Evolutionary conservation across 2,329 filamentous ascomycete genomes (phyloP).

Genomic region (Raffaelea ambrosiae): DNA sequence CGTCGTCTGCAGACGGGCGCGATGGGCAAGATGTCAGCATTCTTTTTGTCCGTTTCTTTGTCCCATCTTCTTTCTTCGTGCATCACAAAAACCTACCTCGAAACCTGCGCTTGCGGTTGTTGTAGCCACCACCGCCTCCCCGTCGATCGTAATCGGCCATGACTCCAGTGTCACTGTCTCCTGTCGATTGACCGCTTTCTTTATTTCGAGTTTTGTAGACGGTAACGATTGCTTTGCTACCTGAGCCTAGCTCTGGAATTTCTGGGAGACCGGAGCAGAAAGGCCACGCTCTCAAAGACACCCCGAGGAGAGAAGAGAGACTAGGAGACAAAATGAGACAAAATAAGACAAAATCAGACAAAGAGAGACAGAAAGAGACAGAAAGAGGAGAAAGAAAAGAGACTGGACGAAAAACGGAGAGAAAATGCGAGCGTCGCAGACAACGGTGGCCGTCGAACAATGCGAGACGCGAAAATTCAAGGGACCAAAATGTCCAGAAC

Average conservation of each 20-base stretch:
- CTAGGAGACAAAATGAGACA: too few relatives aligned
- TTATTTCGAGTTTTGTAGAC: too few relatives aligned
- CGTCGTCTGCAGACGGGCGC: conserved; percentile 53
- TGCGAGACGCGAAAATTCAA: conserved; percentile 2
- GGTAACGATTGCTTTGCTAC: conserved; percentile 1
- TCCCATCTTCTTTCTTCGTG: not conserved
- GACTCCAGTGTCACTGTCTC: conserved; percentile 2
- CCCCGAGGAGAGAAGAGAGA: too few relatives aligned
- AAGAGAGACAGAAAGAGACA: too few relatives aligned
- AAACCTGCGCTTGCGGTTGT: conserved; percentile 62
- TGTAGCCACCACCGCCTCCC: conserved; percentile 27
- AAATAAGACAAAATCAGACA: too few relatives aligned
- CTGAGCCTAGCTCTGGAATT: too few relatives aligned
- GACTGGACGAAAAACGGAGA: not conserved
- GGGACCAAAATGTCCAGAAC: too few relatives aligned
- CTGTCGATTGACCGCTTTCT: not conserved
- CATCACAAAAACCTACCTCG: conserved; percentile 62
- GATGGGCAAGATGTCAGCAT: conserved; percentile 5
- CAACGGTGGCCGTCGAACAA: not conserved
- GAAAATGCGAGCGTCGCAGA: not conserved
- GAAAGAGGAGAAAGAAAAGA: not conserved
- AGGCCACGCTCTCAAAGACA: too few relatives aligned
- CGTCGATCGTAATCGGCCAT: conserved; percentile 52
- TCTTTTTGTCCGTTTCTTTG: not conserved
- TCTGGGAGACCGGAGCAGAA: too few relatives aligned